phyloP scores from a whole-genome alignment of 352 stramenopile genomes.

The Globisporangium nagaii region DNA sequence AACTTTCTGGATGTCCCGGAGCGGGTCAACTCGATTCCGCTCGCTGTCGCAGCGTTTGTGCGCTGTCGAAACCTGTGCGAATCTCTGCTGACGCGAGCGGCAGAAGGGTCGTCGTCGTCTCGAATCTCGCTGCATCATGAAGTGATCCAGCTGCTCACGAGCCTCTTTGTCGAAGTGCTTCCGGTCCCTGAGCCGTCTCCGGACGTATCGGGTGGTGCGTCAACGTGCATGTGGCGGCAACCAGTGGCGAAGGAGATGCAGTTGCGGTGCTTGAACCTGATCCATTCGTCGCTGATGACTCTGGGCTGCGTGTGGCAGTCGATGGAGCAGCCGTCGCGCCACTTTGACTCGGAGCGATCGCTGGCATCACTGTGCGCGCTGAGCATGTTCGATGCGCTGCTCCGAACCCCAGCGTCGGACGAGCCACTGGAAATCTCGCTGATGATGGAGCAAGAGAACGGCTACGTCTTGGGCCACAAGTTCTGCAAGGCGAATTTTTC shows the following conservation, averaged over 20 bases:
- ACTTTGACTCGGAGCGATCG: slow-evolving; percentile 83
- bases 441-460: slow-evolving; percentile 74
- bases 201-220: slow-evolving; percentile 13
- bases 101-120: slow-evolving; percentile 87
- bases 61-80: slow-evolving; percentile 75
- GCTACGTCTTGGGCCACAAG: slow-evolving; percentile 75
- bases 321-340: slow-evolving; percentile 80
- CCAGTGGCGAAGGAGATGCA: slow-evolving; percentile 75
- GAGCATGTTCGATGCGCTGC: slow-evolving; percentile 75
- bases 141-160: slow-evolving; percentile 85
- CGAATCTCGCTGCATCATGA: slow-evolving; percentile 85
- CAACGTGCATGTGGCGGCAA: slow-evolving; percentile 67
- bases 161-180: slow-evolving; percentile 76
- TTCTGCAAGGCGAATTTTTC: slow-evolving; percentile 86
- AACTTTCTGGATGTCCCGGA: slow-evolving; percentile 86
- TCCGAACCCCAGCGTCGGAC: slow-evolving; percentile 73
- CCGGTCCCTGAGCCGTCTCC: slow-evolving; percentile 44
- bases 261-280: slow-evolving; percentile 63
- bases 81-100: slow-evolving; percentile 68
- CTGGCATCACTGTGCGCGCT: slow-evolving; percentile 75
- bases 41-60: slow-evolving; percentile 78
- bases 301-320: slow-evolving; percentile 84
- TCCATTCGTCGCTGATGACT: slow-evolving; percentile 79
- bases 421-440: slow-evolving; percentile 71
- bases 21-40: slow-evolving; percentile 59